Conservation (phyloP, 2,329 filamentous ascomycete species). For the Sporothrix curviconia region DNA sequence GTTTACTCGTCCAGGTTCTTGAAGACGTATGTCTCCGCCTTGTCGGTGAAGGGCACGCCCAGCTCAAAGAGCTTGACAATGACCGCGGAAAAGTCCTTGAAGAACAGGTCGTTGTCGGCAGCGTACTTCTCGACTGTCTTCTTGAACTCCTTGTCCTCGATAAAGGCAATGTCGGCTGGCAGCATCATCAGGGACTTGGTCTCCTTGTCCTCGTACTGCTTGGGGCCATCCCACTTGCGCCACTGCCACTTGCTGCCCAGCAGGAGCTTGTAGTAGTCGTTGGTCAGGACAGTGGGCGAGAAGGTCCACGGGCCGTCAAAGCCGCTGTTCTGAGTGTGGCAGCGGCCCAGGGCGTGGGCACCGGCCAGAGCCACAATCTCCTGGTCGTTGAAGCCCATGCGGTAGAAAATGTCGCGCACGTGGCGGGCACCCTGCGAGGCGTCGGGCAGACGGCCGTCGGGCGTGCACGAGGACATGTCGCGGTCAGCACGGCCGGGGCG, state of each 20-base stretch:
- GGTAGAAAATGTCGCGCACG: slow-evolving; percentile 84
- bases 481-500: slow-evolving; percentile 77
- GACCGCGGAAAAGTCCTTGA: slow-evolving; percentile 81
- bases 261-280: slow-evolving; percentile 88
- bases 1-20: slow-evolving; percentile 46
- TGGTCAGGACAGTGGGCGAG: slow-evolving; percentile 84
- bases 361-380: slow-evolving; percentile 89
- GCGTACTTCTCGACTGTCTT: slow-evolving; percentile 79
- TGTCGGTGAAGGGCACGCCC: slow-evolving; percentile 77
- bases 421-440: slow-evolving; percentile 71
- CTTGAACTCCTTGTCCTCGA: slow-evolving; percentile 83
- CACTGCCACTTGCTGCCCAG: slow-evolving; percentile 87
- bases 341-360: slow-evolving; percentile 82
- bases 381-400: slow-evolving; percentile 96
- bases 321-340: slow-evolving; percentile 78
- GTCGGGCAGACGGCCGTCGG: slow-evolving; percentile 74
- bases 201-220: slow-evolving; percentile 82
- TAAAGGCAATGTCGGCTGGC: slow-evolving; percentile 79
- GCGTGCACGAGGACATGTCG: slow-evolving; percentile 79
- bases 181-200: slow-evolving; percentile 96
- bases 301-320: slow-evolving; percentile 89
- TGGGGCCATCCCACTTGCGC: slow-evolving; percentile 86
- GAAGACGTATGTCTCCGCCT: slow-evolving; percentile 55
- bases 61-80: slow-evolving; percentile 84
- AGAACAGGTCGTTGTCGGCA: slow-evolving; percentile 84